Evolutionary conservation across 208 protist species (phyloP).

Genomic region (Leishmania mexicana): DNA sequence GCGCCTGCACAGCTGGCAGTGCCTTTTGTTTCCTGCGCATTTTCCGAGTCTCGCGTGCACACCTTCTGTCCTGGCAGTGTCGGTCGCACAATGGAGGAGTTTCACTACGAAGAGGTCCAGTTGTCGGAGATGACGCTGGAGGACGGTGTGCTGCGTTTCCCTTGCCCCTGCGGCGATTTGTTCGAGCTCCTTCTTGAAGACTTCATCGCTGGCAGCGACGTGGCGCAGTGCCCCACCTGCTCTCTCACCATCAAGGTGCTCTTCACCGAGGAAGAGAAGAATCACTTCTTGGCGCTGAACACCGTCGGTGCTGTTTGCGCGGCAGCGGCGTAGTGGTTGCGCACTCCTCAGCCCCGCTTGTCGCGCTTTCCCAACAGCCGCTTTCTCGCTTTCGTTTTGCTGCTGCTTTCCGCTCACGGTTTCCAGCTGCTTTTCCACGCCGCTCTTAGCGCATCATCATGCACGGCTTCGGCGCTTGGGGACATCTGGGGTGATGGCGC

Average conservation of each 20-base stretch:
- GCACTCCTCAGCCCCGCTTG: neutral
- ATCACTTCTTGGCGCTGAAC: slow-evolving; percentile 35
- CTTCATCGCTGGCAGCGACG: slow-evolving; percentile 67
- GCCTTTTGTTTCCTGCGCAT: neutral
- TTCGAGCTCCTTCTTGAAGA: slow-evolving; percentile 86
- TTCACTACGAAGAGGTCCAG: slow-evolving; percentile 91
- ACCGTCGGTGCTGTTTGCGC: slow-evolving; percentile 5
- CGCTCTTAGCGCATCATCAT: neutral
- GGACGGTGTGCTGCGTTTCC: slow-evolving; percentile 73
- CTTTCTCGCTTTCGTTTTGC: neutral
- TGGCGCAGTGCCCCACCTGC: slow-evolving; percentile 90
- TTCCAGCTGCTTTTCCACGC: neutral
- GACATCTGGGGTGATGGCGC: neutral
- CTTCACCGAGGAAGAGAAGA: slow-evolving; percentile 61
- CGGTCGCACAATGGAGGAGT: slow-evolving; percentile 52
- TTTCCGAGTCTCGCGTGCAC: slow-evolving; percentile 2
- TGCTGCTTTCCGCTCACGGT: neutral
- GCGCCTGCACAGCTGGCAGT: neutral
- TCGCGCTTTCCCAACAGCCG: neutral
- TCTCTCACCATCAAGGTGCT: slow-evolving; percentile 87
- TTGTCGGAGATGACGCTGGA: slow-evolving; percentile 86
- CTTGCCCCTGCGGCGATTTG: slow-evolving; percentile 92
- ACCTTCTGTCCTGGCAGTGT: neutral
- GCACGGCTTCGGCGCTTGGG: neutral
- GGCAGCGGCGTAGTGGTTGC: slow-evolving; percentile 27